phyloP scores from a whole-genome alignment of 371 early-diverging fungal species.

The Actinomucor elegans region DNA sequence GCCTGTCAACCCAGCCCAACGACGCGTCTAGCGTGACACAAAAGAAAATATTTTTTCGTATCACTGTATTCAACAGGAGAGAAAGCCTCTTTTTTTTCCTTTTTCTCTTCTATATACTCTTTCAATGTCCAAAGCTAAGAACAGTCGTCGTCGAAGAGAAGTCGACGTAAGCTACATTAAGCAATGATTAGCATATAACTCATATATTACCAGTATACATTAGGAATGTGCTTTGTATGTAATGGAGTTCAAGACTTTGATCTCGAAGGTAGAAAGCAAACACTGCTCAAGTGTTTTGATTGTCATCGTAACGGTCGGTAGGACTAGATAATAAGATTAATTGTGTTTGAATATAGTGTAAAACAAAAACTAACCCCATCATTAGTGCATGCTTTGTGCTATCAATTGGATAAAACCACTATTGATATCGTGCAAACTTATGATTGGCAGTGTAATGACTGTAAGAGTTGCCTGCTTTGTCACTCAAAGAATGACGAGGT shows the following conservation, averaged over 20 bases:
- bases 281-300: slow-evolving; percentile 31
- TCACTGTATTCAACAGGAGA: too few species aligned
- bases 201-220: slow-evolving; percentile 22
- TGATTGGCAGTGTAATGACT: slow-evolving; percentile 48
- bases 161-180: slow-evolving; percentile 15
- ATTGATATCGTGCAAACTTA: slow-evolving; percentile 34
- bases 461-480: slow-evolving; percentile 43
- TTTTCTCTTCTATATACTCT: background rate
- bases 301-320: slow-evolving; percentile 43
- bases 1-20: too few species aligned
- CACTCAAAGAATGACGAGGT: slow-evolving; percentile 40
- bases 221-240: slow-evolving; percentile 33
- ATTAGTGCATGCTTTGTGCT: slow-evolving; percentile 35
- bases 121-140: background rate
- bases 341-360: background rate
- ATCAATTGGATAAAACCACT: slow-evolving; percentile 22
- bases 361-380: background rate
- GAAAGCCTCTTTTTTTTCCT: background rate
- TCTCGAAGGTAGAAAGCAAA: slow-evolving; percentile 13
- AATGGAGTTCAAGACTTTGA: slow-evolving; percentile 28
- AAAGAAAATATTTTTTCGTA: too few species aligned
- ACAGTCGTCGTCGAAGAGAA: background rate
- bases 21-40: too few species aligned
- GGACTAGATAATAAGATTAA: background rate
- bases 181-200: background rate